Percentiles rank a stretch among this genome's conserved stretches.
Conservation (phyloP, 2,329 filamentous ascomycete species). For the Tolypocladium paradoxum region DNA sequence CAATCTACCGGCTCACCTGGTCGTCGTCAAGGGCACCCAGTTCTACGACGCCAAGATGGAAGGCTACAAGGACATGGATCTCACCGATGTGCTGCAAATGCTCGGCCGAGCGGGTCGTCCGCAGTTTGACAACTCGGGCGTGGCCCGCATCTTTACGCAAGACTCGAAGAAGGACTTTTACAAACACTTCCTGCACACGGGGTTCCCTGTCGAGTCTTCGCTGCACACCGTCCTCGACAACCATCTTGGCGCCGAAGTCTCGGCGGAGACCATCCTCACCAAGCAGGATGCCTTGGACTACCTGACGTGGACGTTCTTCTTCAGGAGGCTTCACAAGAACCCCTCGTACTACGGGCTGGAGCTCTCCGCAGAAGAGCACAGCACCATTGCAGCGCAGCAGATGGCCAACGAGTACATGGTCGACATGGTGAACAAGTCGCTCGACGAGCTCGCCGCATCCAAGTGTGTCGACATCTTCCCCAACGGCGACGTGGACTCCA, state of each 20-base stretch:
- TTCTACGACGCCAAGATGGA: slow-evolving; percentile 98
- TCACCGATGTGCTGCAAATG: slow-evolving; percentile 98
- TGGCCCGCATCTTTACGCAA: slow-evolving; percentile 94
- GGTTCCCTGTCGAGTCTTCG: slow-evolving; percentile 93
- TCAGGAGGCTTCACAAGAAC: slow-evolving; percentile 93
- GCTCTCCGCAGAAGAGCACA: slow-evolving; percentile 86
- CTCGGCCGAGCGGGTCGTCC: slow-evolving; percentile 88
- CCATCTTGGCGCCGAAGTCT: slow-evolving; percentile 90
- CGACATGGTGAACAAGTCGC: slow-evolving; percentile 76
- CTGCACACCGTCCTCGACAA: slow-evolving; percentile 95
- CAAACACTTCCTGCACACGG: slow-evolving; percentile 97
- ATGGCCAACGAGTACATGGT: slow-evolving; percentile 93
- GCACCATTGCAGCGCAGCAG: slow-evolving; percentile 72
- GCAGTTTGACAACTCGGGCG: slow-evolving; percentile 92
- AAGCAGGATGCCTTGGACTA: slow-evolving; percentile 98
- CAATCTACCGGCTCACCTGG: slow-evolving; percentile 90
- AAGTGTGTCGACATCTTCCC: slow-evolving; percentile 73
- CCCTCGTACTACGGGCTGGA: slow-evolving; percentile 95
- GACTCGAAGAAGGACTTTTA: slow-evolving; percentile 98
- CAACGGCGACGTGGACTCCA: slow-evolving; percentile 83
- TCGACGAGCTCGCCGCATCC: slow-evolving; percentile 71
- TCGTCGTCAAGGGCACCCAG: slow-evolving; percentile 96
- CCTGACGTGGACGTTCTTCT: slow-evolving; percentile 99
- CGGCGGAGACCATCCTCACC: slow-evolving; percentile 80
- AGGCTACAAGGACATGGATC: slow-evolving; percentile 96